phyloP scores from a whole-genome alignment of 2,329 filamentous ascomycete genomes.

The Paraphoma sp. region DNA sequence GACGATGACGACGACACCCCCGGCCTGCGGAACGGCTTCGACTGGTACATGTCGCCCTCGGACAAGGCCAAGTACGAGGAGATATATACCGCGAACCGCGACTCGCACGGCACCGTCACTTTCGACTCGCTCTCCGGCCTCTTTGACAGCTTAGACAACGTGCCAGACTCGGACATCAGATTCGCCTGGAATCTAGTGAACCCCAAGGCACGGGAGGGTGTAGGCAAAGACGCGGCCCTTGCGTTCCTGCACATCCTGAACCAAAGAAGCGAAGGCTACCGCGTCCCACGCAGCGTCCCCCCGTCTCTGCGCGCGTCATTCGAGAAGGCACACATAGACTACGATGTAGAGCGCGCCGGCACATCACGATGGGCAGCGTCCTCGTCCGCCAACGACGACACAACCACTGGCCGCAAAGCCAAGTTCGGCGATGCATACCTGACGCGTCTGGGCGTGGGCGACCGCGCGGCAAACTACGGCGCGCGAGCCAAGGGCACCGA shows the following conservation, averaged over 20 bases:
- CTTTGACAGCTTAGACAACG: slow-evolving; percentile 73
- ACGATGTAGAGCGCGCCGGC: slow-evolving; percentile 81
- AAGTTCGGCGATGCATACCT: slow-evolving; percentile 98
- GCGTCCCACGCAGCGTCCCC: slow-evolving; percentile 89
- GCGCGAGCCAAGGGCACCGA: slow-evolving; percentile 81
- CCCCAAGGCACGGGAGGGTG: slow-evolving; percentile 78
- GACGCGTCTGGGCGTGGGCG: slow-evolving; percentile 79
- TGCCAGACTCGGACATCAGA: slow-evolving; percentile 79
- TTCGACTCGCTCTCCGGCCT: slow-evolving; percentile 82
- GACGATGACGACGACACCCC: slow-evolving; percentile 79
- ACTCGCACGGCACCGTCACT: slow-evolving; percentile 77
- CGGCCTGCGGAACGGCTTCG: slow-evolving; percentile 93
- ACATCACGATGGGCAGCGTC: slow-evolving; percentile 82
- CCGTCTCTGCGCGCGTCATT: slow-evolving; percentile 90
- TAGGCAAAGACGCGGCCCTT: slow-evolving; percentile 93
- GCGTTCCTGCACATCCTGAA: slow-evolving; percentile 97
- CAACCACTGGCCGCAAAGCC: slow-evolving; percentile 85
- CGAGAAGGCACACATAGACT: slow-evolving; percentile 95
- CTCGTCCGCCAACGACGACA: slow-evolving; percentile 71
- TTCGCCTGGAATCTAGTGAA: slow-evolving; percentile 98
- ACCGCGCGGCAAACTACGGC: slow-evolving; percentile 71
- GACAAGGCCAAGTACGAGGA: slow-evolving; percentile 96
- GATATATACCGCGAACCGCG: slow-evolving; percentile 92
- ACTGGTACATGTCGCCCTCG: slow-evolving; percentile 97
- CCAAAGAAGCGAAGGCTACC: slow-evolving; percentile 91